phyloP scores from a whole-genome alignment of 352 stramenopile species.

The Phytophthora megakarya region DNA sequence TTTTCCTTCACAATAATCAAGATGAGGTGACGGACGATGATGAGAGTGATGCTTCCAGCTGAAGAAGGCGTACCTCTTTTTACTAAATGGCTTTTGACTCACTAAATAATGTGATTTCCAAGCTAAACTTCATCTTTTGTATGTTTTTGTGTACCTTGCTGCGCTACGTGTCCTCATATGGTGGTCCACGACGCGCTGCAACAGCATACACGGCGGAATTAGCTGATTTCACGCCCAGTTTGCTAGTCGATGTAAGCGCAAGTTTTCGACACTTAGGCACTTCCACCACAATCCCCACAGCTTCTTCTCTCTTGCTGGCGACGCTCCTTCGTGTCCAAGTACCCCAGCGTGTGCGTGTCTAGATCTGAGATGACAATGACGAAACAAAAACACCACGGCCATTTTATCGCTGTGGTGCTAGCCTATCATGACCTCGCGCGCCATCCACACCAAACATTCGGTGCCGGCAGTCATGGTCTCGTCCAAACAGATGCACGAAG shows the following conservation, averaged over 20 bases:
- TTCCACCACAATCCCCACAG: too few species aligned
- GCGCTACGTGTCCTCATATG: too few species aligned
- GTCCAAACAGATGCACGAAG: constrained; percentile 29
- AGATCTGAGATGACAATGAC: constrained; percentile 37
- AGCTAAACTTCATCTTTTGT: too few species aligned
- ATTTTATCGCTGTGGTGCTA: constrained; percentile 43
- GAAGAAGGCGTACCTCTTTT: background rate
- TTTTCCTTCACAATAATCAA: constrained; percentile 20
- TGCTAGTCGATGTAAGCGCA: too few species aligned
- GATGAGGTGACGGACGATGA: background rate
- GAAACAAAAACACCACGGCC: constrained; percentile 50
- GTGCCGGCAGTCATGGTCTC: constrained; percentile 33
- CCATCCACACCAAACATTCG: constrained; percentile 36
- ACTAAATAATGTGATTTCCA: too few species aligned
- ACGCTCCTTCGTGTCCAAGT: constrained; percentile 34
- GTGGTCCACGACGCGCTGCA: too few species aligned
- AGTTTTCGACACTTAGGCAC: too few species aligned
- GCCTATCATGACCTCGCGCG: constrained; percentile 45
- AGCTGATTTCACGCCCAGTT: too few species aligned
- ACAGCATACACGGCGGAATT: too few species aligned
- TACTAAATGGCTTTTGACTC: too few species aligned
- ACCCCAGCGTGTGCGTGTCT: constrained; percentile 38
- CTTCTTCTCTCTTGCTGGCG: too few species aligned
- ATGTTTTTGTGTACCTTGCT: too few species aligned
- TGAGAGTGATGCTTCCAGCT: background rate